These are phyloP conservation scores for Hemileia vastatrix DNA, from an alignment of 1,284 basidiomycete genomes.

Conservation along the genomic window DNA sequence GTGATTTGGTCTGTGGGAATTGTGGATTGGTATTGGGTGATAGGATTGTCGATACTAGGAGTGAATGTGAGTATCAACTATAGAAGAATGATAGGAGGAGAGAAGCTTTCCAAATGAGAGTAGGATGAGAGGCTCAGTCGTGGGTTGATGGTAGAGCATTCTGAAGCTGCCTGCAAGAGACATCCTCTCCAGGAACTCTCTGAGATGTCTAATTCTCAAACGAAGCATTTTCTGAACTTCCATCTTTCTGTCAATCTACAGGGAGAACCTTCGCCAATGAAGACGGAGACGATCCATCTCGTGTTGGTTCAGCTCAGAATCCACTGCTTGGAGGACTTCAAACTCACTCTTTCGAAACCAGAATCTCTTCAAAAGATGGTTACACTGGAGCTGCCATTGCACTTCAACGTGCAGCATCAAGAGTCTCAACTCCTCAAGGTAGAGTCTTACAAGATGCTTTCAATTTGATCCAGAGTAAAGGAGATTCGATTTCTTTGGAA, in stretches of 20 bases:
- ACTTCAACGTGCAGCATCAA: slow-evolving; percentile 29
- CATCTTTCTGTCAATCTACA: background rate
- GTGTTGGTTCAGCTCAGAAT: slow-evolving; percentile 41
- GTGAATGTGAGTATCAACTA: slow-evolving; percentile 30
- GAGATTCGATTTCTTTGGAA: slow-evolving; percentile 41
- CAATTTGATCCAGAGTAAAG: slow-evolving; percentile 43
- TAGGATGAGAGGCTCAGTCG: too few species aligned
- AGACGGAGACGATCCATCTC: slow-evolving; percentile 43
- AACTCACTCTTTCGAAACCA: slow-evolving; percentile 41
- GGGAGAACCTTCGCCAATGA: slow-evolving; percentile 44
- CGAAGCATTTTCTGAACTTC: slow-evolving; percentile 4
- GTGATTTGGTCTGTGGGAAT: slow-evolving; percentile 42
- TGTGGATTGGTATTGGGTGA: slow-evolving; percentile 43
- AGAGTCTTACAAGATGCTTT: slow-evolving; percentile 44
- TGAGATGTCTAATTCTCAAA: background rate
- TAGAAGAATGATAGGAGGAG: too few species aligned
- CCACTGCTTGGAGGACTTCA: slow-evolving; percentile 40
- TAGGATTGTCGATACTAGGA: slow-evolving; percentile 42
- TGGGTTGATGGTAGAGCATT: too few species aligned
- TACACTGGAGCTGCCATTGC: slow-evolving; percentile 38
- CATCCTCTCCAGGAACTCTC: too few species aligned
- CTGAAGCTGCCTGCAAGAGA: too few species aligned
- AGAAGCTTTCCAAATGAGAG: too few species aligned
- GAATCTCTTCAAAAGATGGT: slow-evolving; percentile 39
- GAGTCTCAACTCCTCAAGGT: slow-evolving; percentile 26